phyloP scores from a whole-genome alignment of 768 basidiomycete genomes.

The Pholiota conissans region DNA sequence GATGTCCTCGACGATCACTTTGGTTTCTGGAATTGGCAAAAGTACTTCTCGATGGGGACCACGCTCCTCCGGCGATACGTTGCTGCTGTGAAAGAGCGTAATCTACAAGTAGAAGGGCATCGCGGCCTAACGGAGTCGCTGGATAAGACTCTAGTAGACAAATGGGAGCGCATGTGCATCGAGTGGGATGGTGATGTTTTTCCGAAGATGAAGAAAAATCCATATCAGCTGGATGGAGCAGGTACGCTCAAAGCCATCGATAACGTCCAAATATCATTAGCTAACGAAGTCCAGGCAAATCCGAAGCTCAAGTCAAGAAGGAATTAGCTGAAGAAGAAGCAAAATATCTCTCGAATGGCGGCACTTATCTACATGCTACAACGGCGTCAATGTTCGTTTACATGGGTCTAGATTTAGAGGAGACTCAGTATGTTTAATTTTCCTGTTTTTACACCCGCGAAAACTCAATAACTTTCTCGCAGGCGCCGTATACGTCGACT shows the following conservation, averaged over 20 bases:
- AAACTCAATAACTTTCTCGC: neutral
- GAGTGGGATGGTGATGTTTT: conserved; percentile 1
- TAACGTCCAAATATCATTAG: neutral
- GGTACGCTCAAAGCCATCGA: neutral
- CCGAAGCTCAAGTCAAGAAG: too few species aligned
- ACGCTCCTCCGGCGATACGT: too few species aligned
- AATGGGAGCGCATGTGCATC: neutral
- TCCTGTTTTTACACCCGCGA: neutral
- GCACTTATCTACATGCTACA: neutral
- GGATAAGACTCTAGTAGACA: neutral
- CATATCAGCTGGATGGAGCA: neutral
- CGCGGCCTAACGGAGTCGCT: conserved; percentile 4
- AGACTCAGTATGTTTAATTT: neutral
- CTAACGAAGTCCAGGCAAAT: neutral
- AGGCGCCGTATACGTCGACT: too few species aligned
- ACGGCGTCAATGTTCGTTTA: neutral
- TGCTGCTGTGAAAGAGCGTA: too few species aligned
- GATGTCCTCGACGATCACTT: too few species aligned
- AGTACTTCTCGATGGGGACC: too few species aligned
- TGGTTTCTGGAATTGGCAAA: too few species aligned
- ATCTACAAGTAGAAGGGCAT: conserved; percentile 13
- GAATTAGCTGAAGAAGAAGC: neutral
- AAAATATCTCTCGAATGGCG: neutral
- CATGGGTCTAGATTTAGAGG: neutral
- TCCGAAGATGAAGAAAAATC: neutral